Evolutionary conservation across 352 stramenopile species (phyloP).

Genomic region (Globisporangium orthogonon): DNA sequence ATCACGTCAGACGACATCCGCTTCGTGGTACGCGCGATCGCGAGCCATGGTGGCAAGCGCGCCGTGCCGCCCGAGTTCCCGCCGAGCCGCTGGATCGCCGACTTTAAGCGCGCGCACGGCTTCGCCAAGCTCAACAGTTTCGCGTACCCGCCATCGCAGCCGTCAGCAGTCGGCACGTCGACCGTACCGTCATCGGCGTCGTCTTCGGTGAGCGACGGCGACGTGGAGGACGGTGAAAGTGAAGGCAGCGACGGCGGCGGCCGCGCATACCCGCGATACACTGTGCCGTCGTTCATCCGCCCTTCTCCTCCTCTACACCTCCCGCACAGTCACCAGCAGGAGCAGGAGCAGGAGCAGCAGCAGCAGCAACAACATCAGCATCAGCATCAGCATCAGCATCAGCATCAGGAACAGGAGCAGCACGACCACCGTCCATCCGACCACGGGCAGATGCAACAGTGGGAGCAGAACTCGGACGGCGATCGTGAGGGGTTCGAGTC

Average conservation of each 20-base stretch:
- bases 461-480: constrained; percentile 10
- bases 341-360: constrained; percentile 10
- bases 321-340: constrained; percentile 4
- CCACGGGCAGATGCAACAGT: neutral
- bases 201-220: constrained; percentile 8
- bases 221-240: constrained; percentile 22
- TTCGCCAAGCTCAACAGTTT: constrained; percentile 27
- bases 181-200: neutral
- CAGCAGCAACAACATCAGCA: no score
- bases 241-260: constrained; percentile 14
- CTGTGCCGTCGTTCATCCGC: constrained; percentile 7
- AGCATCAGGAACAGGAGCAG: constrained; percentile 11
- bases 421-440: neutral
- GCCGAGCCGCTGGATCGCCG: constrained; percentile 33
- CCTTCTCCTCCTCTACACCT: neutral
- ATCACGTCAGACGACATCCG: constrained; percentile 49
- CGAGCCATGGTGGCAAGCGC: constrained; percentile 25
- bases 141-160: constrained; percentile 15
- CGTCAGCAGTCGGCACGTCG: neutral
- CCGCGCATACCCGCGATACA: constrained; percentile 15
- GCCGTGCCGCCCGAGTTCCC: constrained; percentile 39
- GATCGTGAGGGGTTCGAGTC: constrained; percentile 15
- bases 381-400: no score
- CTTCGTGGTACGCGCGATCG: constrained; percentile 34
- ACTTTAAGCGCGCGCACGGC: constrained; percentile 44